Conservation (phyloP, 805 yeast genomes). For the Dipodascopsis uninucleata region DNA sequence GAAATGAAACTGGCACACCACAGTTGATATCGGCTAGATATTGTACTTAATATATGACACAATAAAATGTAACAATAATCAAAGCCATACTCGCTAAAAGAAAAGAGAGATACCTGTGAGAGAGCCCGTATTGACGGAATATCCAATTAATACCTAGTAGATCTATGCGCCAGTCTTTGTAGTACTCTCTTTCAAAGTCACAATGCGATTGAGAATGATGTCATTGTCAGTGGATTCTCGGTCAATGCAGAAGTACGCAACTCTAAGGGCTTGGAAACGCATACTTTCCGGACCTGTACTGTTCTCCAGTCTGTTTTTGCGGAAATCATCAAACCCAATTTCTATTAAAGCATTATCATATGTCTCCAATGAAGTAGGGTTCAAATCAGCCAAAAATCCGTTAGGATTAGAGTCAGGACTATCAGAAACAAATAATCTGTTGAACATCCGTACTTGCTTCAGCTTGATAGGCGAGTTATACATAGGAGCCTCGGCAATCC, state of each 20-base stretch:
- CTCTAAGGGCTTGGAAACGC: constrained; percentile 96
- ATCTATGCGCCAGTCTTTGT: constrained; percentile 9
- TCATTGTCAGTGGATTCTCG: constrained; percentile 61
- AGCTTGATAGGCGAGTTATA: constrained; percentile 61
- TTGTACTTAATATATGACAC: no score
- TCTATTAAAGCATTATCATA: constrained; percentile 68
- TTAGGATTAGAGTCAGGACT: constrained; percentile 86
- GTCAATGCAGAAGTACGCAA: constrained; percentile 92
- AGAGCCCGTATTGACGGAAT: no score
- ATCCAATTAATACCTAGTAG: no score
- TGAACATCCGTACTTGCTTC: constrained; percentile 79
- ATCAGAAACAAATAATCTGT: constrained; percentile 82
- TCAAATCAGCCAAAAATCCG: constrained; percentile 82
- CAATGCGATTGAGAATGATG: constrained; percentile 83
- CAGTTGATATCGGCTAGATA: no score
- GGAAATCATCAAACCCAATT: constrained; percentile 65
- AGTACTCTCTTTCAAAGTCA: constrained; percentile 79
- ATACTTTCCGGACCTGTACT: constrained; percentile 69
- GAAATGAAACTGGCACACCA: no score
- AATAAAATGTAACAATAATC: no score
- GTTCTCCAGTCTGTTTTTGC: constrained; percentile 54
- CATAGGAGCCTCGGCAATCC: constrained; percentile 75
- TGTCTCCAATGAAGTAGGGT: constrained; percentile 71
- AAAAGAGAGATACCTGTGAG: no score
- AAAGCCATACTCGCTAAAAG: no score